Percentiles rank a stretch among this genome's conserved stretches.
phyloP scores from a whole-genome alignment of 495 filamentous ascomycete species.

The Trichoderma reesei region DNA sequence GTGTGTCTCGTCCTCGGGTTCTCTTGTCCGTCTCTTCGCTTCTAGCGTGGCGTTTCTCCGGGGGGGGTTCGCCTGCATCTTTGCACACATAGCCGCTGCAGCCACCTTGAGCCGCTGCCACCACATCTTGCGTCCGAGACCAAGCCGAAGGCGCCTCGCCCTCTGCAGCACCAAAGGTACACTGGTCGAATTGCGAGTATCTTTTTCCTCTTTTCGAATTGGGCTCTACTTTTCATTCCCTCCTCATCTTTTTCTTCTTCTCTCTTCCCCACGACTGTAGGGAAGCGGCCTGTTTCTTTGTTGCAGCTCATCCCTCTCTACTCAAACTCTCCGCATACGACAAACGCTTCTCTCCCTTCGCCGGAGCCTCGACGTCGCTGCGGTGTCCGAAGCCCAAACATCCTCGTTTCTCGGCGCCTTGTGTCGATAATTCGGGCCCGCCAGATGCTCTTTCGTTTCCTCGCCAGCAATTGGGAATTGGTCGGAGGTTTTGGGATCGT shows the following conservation, averaged over 20 bases:
- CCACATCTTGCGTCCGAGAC: neutral
- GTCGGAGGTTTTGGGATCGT: slow-evolving; percentile 1
- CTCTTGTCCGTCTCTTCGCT: neutral
- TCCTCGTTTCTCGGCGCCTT: neutral
- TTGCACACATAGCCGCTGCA: slow-evolving; percentile 6
- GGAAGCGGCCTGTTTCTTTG: neutral
- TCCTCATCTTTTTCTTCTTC: neutral
- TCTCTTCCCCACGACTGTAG: neutral
- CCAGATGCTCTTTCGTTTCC: slow-evolving; percentile 4
- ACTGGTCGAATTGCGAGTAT: neutral
- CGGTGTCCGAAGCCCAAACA: neutral
- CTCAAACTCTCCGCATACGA: neutral
- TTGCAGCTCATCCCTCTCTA: neutral
- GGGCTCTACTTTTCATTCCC: neutral
- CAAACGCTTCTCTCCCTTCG: neutral
- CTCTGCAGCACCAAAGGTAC: neutral
- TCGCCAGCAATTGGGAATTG: neutral
- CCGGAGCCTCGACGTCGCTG: neutral
- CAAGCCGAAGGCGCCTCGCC: neutral
- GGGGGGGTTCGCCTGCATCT: neutral
- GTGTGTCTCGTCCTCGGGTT: neutral
- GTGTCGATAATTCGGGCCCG: neutral
- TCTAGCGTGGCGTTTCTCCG: neutral
- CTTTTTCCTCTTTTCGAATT: neutral
- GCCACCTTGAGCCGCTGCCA: neutral